Evolutionary conservation across 2,329 filamentous ascomycete genomes (phyloP), one percentile per base, ranked within the genome.

Genomic region (Blastomyces silverae): DNA sequence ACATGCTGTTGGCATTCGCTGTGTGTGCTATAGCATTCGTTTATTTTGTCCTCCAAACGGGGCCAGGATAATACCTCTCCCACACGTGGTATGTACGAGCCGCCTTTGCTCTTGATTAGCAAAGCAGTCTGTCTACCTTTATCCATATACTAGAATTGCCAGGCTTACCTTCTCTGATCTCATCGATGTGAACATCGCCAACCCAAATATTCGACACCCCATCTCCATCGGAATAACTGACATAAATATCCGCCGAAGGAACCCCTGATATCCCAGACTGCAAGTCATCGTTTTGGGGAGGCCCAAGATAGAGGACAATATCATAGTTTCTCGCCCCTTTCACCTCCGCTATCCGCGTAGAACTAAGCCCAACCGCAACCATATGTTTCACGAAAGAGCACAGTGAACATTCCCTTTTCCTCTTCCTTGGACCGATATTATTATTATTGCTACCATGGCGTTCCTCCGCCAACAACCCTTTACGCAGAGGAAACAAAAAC

Each of bases 181-280:
- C 31, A 57, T 57, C 55, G 13, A 57, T 57, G 34, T 57, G 55
- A 39, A 57, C 31, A 57, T 57, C 55, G 17, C 55, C 55, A 57
- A 59, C n/a, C 56, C 56, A 59, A 28, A 59, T 22, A 42, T 59
- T 59, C 37, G 56, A 59, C 34, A 59, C n/a, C 28, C 56, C 37
- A 44, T 25, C n/a, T 39, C 37, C 37, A 42, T 59, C 56, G n/a
- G 34, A 37, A 44, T 59, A 59, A 44, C 37, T 59, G n/a, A 59
- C 56, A 20, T 59, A 59, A 17, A 59, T 59, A 59, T 59, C 56
- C 8, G 56, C 56, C 13, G n/a, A 17, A 22, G 37, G 56, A 59
- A 42, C 34, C 56, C 20, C n/a, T 44, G n/a, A 15, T 59, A 7
- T 20, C 34, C 55, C 55, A 31, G 28, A 13, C 34, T 57, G 55